Base-by-base conservation (phyloP, 345 rosid genomes). In the Sisymbrium irio region DNA sequence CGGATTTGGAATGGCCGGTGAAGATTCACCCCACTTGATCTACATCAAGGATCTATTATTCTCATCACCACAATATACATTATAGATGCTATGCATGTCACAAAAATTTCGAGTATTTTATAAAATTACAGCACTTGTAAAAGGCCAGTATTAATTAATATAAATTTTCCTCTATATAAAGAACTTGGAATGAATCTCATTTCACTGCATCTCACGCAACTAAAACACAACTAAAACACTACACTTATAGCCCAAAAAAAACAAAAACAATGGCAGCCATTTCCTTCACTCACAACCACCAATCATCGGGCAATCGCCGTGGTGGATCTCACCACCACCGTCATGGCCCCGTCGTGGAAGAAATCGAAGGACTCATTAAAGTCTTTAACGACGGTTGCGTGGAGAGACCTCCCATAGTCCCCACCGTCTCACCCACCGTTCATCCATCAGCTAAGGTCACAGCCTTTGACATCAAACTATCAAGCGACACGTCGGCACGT, bases 311-410 rank as follows among this genome's bases (percentile, higher is more conserved):
- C 55, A 77, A 60, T 50, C 76, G 55, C 8, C 80, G 79, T 42
- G 68, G 63, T 20, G 77, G 71, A 37, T 73, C 80, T 70, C 77
- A 60, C 45, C 44, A 59, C 53, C 80, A 74, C 70, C 81, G 78
- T 25, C 87, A 74, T 41, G 90, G 85, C 4, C 68, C 63, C 9
- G 78, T 80, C 22, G 79, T 67, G 2, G 91, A 88, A 67, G 96
- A 89, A 69, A 81, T 92, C 35, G 79, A 78, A 13, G 96, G 94
- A 11, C 86, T 92, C 42, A 83, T 89, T 40, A 82, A 58, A 77
- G 98, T 90, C 25, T 87, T 72, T 83, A 77, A 71, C 62, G 89
- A 90, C 44, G 95, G 93, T 5, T 71, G 82, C 49, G 87, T 88
- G 9, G 91, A 88, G 33, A 81, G 98, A 69, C 84, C 87, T 6